These are phyloP conservation scores for Ophiocordyceps unilateralis DNA, from an alignment of 2,329 filamentous ascomycete species.

Conservation along the genomic window DNA sequence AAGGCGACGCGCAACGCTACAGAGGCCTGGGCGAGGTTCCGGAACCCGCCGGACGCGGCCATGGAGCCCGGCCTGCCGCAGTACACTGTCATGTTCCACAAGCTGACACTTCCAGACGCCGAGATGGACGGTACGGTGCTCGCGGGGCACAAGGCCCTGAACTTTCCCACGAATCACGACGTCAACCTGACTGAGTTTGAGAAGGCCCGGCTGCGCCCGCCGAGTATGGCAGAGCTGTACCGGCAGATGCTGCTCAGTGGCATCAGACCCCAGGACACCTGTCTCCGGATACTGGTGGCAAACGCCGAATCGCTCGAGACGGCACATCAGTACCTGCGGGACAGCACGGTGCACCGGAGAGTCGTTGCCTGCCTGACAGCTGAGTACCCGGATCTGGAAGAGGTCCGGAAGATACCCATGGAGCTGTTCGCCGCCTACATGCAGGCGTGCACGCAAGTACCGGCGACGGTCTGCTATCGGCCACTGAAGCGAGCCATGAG, in stretches of 20 bases:
- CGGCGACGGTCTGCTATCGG: constrained; percentile 6
- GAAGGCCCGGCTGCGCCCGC: constrained; percentile 42
- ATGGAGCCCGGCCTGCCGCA: constrained; percentile 22
- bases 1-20: constrained; percentile 40
- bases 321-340: constrained; percentile 31
- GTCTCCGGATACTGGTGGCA: constrained; percentile 37
- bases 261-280: constrained; percentile 28
- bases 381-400: constrained; percentile 8
- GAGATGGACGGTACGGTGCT: constrained; percentile 14
- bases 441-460: constrained; percentile 9
- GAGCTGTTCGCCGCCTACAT: constrained; percentile 33
- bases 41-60: constrained; percentile 16
- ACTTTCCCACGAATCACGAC: constrained; percentile 17
- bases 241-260: constrained; percentile 34
- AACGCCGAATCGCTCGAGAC: constrained; percentile 29
- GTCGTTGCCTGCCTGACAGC: constrained; percentile 6
- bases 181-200: constrained; percentile 47
- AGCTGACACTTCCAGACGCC: constrained; percentile 23
- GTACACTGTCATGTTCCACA: constrained; percentile 44
- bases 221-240: constrained; percentile 40
- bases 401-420: constrained; percentile 10
- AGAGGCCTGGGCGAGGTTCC: constrained; percentile 41
- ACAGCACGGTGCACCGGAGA: constrained; percentile 15
- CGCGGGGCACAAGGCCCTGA: constrained; percentile 44
- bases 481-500: constrained; percentile 15